Conservation (phyloP, 176 grass and related monocot genomes). For the Oryza meyeriana region DNA sequence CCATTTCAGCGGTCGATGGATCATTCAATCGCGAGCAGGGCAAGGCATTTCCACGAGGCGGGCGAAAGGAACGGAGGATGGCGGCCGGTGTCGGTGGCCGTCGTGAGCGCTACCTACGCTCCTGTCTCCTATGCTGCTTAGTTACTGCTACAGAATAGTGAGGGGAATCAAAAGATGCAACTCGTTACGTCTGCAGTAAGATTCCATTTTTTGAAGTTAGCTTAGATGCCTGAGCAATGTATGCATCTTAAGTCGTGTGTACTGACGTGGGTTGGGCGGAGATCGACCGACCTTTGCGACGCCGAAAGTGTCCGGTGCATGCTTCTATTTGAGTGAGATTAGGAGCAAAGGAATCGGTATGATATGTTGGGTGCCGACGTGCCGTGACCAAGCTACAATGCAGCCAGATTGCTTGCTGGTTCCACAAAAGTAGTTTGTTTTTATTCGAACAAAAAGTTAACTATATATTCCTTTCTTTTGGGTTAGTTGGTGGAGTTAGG, state of each 20-base stretch:
- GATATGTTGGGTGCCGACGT: background rate
- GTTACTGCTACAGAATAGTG: background rate
- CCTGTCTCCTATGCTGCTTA: background rate
- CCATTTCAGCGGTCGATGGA: background rate
- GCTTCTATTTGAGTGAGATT: conserved; percentile 26
- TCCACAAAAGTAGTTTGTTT: conserved; percentile 3
- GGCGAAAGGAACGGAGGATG: background rate
- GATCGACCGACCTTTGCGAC: background rate
- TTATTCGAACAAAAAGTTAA: background rate
- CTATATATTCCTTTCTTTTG: background rate
- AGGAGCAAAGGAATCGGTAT: conserved; percentile 21
- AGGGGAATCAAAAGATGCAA: background rate
- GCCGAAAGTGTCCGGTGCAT: conserved; percentile 17
- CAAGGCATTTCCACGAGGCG: background rate
- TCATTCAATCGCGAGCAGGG: background rate
- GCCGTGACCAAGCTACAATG: background rate
- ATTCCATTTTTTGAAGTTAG: background rate
- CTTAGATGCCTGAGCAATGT: background rate
- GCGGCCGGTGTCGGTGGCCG: conserved; percentile 26
- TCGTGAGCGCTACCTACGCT: too few relatives aligned
- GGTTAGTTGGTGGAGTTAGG: background rate
- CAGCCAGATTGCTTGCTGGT: background rate
- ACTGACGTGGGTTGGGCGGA: background rate
- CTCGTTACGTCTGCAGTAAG: background rate
- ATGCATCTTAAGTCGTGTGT: background rate